Conservation (phyloP, 306 rosid genomes). For the Alnus glutinosa region DNA sequence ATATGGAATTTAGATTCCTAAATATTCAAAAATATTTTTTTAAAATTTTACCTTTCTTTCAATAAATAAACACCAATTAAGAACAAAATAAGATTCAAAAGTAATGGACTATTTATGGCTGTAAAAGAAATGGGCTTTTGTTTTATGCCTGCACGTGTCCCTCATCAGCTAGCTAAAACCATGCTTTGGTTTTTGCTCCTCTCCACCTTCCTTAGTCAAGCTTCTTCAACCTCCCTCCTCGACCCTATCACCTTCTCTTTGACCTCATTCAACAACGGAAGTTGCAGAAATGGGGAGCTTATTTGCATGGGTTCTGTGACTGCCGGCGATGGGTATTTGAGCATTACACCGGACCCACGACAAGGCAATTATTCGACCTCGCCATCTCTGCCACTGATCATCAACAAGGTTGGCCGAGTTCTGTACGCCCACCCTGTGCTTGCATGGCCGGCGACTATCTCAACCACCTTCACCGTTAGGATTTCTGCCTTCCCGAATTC, state of each 20-base stretch:
- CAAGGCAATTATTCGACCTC: slow-evolving; percentile 21
- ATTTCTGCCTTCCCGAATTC: slow-evolving; percentile 43
- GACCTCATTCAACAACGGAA: slow-evolving; percentile 43
- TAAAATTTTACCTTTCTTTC: neutral
- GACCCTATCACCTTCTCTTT: slow-evolving; percentile 42
- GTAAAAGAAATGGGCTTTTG: too few species aligned
- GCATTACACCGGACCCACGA: slow-evolving; percentile 50
- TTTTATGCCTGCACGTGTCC: neutral
- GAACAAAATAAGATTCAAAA: slow-evolving; percentile 33
- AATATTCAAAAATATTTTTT: slow-evolving; percentile 16
- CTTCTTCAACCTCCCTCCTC: slow-evolving; percentile 18
- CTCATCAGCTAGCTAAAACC: neutral
- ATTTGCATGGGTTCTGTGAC: slow-evolving; percentile 61
- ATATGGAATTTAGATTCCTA: slow-evolving; percentile 6
- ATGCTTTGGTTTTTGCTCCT: slow-evolving; percentile 31
- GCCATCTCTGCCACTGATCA: neutral
- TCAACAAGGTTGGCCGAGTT: slow-evolving; percentile 47
- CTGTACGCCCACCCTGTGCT: slow-evolving; percentile 40
- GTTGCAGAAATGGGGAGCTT: slow-evolving; percentile 45
- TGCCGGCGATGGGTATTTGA: slow-evolving; percentile 40
- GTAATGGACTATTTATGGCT: neutral
- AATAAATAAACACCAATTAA: neutral
- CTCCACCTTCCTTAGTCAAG: slow-evolving; percentile 26
- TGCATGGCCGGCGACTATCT: slow-evolving; percentile 57
- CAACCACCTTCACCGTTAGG: slow-evolving; percentile 55